Evolutionary conservation across 805 yeast species (phyloP).

Genomic region (Barnettozyma californica): DNA sequence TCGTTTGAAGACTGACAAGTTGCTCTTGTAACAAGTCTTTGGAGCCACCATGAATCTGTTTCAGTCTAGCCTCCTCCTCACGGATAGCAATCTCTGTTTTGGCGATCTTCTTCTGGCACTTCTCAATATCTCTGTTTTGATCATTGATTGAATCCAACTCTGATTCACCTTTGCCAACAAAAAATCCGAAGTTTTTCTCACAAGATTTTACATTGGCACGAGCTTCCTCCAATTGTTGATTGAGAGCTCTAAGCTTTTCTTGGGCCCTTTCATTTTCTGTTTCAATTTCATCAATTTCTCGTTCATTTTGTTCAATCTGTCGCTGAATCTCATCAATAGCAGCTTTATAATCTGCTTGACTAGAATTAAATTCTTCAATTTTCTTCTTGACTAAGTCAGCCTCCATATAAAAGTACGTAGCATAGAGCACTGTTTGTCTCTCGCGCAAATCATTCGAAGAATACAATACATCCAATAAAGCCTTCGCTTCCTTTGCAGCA

Average conservation of each 20-base stretch:
- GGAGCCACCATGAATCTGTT: slow-evolving; percentile 24
- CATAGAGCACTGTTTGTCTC: slow-evolving; percentile 36
- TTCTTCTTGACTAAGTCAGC: slow-evolving; percentile 17
- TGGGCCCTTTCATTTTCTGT: slow-evolving; percentile 1
- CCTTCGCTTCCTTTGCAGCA: slow-evolving; percentile 38
- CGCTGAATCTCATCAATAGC: slow-evolving; percentile 8
- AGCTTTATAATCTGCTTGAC: slow-evolving; percentile 9
- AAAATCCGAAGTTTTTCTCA: background rate
- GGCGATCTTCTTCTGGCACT: slow-evolving; percentile 14
- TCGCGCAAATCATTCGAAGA: slow-evolving; percentile 37
- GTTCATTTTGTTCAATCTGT: slow-evolving; percentile 1
- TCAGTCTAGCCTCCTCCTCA: slow-evolving; percentile 25
- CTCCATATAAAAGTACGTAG: slow-evolving; percentile 46
- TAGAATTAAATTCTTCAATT: slow-evolving; percentile 12
- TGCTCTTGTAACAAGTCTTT: slow-evolving; percentile 17
- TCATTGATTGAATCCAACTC: slow-evolving; percentile 8
- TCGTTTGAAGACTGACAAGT: background rate
- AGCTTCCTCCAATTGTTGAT: slow-evolving; percentile 18
- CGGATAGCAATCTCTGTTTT: slow-evolving; percentile 17
- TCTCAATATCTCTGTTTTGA: slow-evolving; percentile 14
- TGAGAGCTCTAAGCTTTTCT: slow-evolving; percentile 7
- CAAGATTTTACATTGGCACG: slow-evolving; percentile 10
- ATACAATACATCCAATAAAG: slow-evolving; percentile 33
- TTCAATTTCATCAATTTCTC: slow-evolving; percentile 4
- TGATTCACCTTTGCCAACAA: slow-evolving; percentile 12